These are phyloP conservation scores for Aspergillus proliferans DNA, from an alignment of 2,329 filamentous ascomycete species.

Conservation along the genomic window DNA sequence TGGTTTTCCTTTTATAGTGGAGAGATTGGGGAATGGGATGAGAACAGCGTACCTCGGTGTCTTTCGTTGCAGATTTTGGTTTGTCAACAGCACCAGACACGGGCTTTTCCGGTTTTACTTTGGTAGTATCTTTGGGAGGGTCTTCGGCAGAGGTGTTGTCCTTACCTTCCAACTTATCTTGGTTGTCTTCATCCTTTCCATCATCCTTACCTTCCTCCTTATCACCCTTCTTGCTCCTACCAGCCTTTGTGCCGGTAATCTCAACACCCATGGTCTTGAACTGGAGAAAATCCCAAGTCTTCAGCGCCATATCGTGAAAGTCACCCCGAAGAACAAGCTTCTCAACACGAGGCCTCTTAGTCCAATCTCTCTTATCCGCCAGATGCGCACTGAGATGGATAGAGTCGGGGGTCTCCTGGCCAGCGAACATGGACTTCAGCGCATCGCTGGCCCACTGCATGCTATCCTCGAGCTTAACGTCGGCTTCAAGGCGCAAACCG, in stretches of 20 bases:
- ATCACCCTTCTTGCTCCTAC: background rate
- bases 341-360: background rate
- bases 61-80: background rate
- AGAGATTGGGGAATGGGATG: background rate
- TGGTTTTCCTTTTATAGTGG: background rate
- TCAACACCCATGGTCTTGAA: background rate
- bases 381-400: background rate
- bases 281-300: background rate
- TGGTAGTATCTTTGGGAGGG: background rate
- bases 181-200: background rate
- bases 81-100: background rate
- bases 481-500: background rate
- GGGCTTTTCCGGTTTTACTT: background rate
- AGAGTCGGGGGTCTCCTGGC: background rate
- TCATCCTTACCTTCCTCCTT: background rate
- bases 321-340: background rate
- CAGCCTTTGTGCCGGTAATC: background rate
- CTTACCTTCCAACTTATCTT: background rate
- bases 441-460: background rate
- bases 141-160: background rate
- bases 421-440: background rate
- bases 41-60: background rate
- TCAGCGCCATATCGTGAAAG: background rate
- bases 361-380: background rate
- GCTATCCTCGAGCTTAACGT: background rate